Evolutionary conservation across 1,284 basidiomycete genomes (phyloP).

Genomic region (Cutaneotrichosporon mucoides): DNA sequence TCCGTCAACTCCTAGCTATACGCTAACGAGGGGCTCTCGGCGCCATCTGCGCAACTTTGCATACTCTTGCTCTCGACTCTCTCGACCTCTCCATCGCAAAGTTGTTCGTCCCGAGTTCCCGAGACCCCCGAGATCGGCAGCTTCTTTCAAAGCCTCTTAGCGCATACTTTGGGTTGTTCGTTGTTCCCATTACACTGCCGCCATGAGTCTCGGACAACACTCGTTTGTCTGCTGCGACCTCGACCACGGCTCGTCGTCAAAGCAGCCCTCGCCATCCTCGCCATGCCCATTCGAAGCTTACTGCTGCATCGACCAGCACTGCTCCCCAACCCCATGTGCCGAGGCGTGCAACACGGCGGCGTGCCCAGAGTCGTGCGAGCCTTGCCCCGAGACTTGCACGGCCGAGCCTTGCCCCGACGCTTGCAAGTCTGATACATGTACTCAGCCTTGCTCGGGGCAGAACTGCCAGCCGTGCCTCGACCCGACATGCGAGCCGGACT

Average conservation of each 20-base stretch:
- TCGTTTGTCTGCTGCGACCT: slow-evolving; percentile 41
- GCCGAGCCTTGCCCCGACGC: not conserved
- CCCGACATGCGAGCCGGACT: slow-evolving; percentile 2
- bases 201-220: slow-evolving; percentile 12
- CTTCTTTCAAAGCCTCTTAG: no score
- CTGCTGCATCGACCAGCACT: slow-evolving; percentile 25
- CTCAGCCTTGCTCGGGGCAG: not conserved
- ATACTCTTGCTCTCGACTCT: no score
- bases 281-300: slow-evolving; percentile 24
- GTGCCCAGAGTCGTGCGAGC: slow-evolving; percentile 7
- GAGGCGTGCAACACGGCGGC: slow-evolving; percentile 13
- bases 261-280: not conserved
- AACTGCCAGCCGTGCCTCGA: slow-evolving; percentile 5
- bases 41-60: no score
- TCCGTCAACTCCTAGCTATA: no score
- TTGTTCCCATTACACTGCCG: no score
- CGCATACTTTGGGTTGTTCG: no score
- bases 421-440: not conserved
- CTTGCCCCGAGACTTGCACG: slow-evolving; percentile 14
- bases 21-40: no score
- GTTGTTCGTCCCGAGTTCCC: no score
- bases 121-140: no score
- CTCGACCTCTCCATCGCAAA: no score
- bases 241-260: slow-evolving; percentile 26
- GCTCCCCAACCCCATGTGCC: slow-evolving; percentile 7